phyloP scores from a whole-genome alignment of 2,329 filamentous ascomycete species.

The Aspergillus ochraceus region DNA sequence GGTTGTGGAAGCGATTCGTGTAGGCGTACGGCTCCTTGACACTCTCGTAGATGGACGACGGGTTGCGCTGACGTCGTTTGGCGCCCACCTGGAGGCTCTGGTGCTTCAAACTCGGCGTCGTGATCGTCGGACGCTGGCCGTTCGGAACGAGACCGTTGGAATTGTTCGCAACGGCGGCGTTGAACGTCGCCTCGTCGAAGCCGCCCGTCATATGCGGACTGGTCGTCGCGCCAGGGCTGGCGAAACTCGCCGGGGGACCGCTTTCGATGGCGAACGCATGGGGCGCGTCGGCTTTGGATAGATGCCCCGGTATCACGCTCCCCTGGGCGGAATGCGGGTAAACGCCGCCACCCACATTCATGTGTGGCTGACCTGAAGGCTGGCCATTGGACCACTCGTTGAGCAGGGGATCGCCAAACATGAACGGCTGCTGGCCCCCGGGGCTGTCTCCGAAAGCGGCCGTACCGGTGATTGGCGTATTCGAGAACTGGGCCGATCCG shows the following conservation, averaged over 20 bases:
- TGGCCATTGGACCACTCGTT: slow-evolving; percentile 47
- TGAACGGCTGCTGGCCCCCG: slow-evolving; percentile 43
- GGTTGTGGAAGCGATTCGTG: slow-evolving; percentile 82
- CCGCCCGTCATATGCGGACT: slow-evolving; percentile 50
- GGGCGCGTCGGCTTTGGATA: slow-evolving; percentile 47
- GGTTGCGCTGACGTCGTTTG: slow-evolving; percentile 64
- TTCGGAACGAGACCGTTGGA: slow-evolving; percentile 30
- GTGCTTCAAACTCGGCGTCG: slow-evolving; percentile 46
- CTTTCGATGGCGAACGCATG: slow-evolving; percentile 64
- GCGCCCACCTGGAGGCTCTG: slow-evolving; percentile 36
- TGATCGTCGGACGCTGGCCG: slow-evolving; percentile 39
- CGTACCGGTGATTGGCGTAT: slow-evolving; percentile 31
- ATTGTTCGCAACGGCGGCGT: slow-evolving; percentile 26
- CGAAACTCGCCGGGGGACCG: slow-evolving; percentile 51
- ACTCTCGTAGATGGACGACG: slow-evolving; percentile 81
- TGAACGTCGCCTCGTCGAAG: slow-evolving; percentile 42
- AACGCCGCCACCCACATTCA: slow-evolving; percentile 35
- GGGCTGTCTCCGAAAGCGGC: slow-evolving; percentile 49
- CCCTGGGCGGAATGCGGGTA: slow-evolving; percentile 34
- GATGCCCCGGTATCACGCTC: slow-evolving; percentile 40
- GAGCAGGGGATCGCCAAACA: slow-evolving; percentile 47
- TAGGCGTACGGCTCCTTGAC: slow-evolving; percentile 93
- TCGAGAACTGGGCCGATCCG: slow-evolving; percentile 42
- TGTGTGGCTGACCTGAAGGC: slow-evolving; percentile 31
- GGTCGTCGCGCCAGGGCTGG: slow-evolving; percentile 59